Base-by-base conservation (phyloP, 148 eudicot species). In the Dianthus caryophyllus region DNA sequence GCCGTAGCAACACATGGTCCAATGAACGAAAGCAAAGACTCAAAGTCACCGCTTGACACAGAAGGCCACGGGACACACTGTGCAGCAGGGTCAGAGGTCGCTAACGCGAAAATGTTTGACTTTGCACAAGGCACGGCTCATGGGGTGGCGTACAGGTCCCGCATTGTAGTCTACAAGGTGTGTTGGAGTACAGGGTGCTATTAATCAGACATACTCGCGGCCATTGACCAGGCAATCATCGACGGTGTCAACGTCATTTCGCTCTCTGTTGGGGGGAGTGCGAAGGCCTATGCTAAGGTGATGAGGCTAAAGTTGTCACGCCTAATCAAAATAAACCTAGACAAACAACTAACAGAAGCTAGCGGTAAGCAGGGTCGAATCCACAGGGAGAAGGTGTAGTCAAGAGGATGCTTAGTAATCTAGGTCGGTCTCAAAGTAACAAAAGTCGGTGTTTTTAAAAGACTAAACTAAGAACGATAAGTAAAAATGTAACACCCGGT, bases 51-150 rank as follows among this genome's bases (percentile, higher is more conserved):
- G 0, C 75, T 86, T 31, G 98, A 93, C 65, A 89, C 98, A 0
- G 96, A 83, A 70, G 98, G 98, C 7, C 98, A 93, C 20, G 98
- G 98, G 2, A 87, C 95, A 2, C 98, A 93, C 38, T 87, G 95
- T 0, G 84, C 98, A 0, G 98, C 96, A 0, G 98, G 98, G 41
- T 77, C 91, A 12, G 76, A 70, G 15, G 96, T 89, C 0, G 17
- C 75, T 0, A 39, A 79, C 52, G 95, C 96, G 6, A 76, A 91
- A 0, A 76, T 89, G n/a, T 85, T 66, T 20, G 71, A 69, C 14
- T 93, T 79, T 57, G 98, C 98, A 2, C 60, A 52, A 6, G 98
- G 98, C 0, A 86, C 84, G 61, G 98, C 96, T 0, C 68, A 95
- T 29, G 98, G 98, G 9, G 87, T 93, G 96, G 98, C 98, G 56